A percentile compares a stretch with the other conserved stretches of the same genome.
These are phyloP conservation scores for Zizania latifolia DNA, from an alignment of 176 grass and related monocot species.

Conservation along the genomic window DNA sequence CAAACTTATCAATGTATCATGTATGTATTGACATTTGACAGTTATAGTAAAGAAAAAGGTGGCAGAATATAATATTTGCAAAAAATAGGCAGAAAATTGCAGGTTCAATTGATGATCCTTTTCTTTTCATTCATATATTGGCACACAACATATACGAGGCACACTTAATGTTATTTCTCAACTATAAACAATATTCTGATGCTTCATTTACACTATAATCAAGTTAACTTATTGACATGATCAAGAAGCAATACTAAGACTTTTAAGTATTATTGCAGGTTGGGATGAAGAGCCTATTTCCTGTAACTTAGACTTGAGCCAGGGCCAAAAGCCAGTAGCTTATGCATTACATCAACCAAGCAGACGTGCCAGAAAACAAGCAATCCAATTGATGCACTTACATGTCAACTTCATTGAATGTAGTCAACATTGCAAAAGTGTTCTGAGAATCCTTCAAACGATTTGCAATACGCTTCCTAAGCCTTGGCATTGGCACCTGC, in stretches of 20 bases:
- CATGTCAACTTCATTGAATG: constrained; percentile 92
- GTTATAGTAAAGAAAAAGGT: not conserved
- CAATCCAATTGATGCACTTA: constrained; percentile 37
- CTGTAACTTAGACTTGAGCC: not conserved
- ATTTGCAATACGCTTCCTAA: constrained; percentile 71
- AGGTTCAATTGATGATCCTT: not conserved
- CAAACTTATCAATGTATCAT: not conserved
- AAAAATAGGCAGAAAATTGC: not conserved
- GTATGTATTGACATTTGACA: not conserved
- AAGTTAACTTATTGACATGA: not conserved
- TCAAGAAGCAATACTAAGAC: not conserved
- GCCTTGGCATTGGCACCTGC: constrained; percentile 74
- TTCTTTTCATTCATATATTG: not conserved
- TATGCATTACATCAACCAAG: constrained; percentile 15
- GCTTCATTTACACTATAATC: not conserved
- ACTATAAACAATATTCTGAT: not conserved
- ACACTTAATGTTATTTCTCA: not conserved
- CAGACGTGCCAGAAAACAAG: not conserved
- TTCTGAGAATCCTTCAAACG: constrained; percentile 89
- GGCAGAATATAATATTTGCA: not conserved
- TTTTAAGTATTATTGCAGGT: not conserved
- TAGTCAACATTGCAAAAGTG: constrained; percentile 78
- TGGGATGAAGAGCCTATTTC: not conserved
- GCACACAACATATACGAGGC: not conserved
- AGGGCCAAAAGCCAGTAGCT: not conserved